Evolutionary conservation across 805 yeast genomes (phyloP).

Genomic region (Lachancea lanzarotensis): DNA sequence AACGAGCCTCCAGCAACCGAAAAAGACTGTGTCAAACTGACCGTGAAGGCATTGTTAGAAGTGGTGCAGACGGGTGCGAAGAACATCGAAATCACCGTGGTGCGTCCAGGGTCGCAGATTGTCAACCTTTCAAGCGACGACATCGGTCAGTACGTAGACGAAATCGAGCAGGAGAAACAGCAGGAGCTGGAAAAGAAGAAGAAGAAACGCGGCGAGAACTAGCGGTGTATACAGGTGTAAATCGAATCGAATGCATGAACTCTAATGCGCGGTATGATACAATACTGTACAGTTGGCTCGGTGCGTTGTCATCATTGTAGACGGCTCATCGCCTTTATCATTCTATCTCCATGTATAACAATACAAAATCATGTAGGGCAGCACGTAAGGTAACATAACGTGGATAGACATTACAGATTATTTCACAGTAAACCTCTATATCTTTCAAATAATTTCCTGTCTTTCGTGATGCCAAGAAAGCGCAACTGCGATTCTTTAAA

Average conservation of each 20-base stretch:
- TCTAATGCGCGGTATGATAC: not conserved
- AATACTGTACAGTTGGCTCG: not conserved
- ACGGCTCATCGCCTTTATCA: not conserved
- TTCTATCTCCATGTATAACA: too few relatives aligned
- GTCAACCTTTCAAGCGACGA: slow-evolving; percentile 60
- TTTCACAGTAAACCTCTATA: too few relatives aligned
- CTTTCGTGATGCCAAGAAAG: not conserved
- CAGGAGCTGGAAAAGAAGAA: slow-evolving; percentile 54
- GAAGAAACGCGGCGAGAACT: slow-evolving; percentile 9
- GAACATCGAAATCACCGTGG: slow-evolving; percentile 86
- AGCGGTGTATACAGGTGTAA: slow-evolving; percentile 1
- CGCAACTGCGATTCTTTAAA: not conserved
- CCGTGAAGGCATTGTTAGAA: slow-evolving; percentile 82
- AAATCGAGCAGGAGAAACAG: slow-evolving; percentile 82
- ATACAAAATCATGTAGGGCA: too few relatives aligned
- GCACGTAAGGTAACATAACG: too few relatives aligned
- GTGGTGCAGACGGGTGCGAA: slow-evolving; percentile 98
- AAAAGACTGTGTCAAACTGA: slow-evolving; percentile 67
- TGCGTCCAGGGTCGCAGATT: slow-evolving; percentile 62
- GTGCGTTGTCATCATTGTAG: too few relatives aligned
- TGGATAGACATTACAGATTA: too few relatives aligned
- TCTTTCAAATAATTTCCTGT: too few relatives aligned
- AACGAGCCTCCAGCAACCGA: slow-evolving; percentile 50
- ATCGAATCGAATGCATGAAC: not conserved
- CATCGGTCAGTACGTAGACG: slow-evolving; percentile 66